Evolutionary conservation across 2,329 filamentous ascomycete species (phyloP).

Genomic region (Myriosclerotinia duriaeana): DNA sequence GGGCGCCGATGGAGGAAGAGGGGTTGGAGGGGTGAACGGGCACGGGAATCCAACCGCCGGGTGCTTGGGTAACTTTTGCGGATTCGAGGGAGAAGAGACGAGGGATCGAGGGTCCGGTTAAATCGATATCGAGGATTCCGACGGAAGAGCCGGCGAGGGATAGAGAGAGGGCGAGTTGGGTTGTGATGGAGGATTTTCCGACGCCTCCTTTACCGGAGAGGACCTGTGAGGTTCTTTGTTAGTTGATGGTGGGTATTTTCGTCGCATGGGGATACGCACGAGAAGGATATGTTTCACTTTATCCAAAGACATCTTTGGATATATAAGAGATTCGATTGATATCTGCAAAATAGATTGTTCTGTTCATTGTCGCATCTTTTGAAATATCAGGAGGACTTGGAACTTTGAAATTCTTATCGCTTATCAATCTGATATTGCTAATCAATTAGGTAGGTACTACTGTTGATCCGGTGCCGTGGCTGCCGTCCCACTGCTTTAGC

Average conservation of each 20-base stretch:
- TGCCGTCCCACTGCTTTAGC: neutral
- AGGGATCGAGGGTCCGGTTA: conserved; percentile 94
- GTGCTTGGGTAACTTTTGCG: conserved; percentile 86
- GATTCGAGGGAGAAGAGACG: conserved; percentile 89
- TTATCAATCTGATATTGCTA: conserved; percentile 35
- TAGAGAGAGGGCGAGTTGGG: conserved; percentile 88
- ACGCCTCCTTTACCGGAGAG: conserved; percentile 98
- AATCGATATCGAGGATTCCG: conserved; percentile 91
- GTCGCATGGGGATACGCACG: conserved; percentile 47
- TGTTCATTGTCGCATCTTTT: conserved; percentile 14
- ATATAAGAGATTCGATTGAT: neutral
- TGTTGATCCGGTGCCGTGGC: conserved; percentile 4
- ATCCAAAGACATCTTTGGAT: conserved; percentile 58
- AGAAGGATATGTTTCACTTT: conserved; percentile 77
- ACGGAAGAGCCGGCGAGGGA: conserved; percentile 83
- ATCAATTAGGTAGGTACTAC: too few species aligned
- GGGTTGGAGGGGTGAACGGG: conserved; percentile 66
- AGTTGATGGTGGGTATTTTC: neutral
- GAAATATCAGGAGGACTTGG: neutral
- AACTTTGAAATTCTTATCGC: conserved; percentile 35
- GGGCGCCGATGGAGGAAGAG: conserved; percentile 55
- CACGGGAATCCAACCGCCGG: conserved; percentile 90
- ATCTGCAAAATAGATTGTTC: neutral
- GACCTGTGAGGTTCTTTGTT: conserved; percentile 47
- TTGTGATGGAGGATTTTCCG: conserved; percentile 96